These are phyloP conservation scores for Podospora pseudoanserina DNA, from an alignment of 495 filamentous ascomycete species.

Conservation along the genomic window DNA sequence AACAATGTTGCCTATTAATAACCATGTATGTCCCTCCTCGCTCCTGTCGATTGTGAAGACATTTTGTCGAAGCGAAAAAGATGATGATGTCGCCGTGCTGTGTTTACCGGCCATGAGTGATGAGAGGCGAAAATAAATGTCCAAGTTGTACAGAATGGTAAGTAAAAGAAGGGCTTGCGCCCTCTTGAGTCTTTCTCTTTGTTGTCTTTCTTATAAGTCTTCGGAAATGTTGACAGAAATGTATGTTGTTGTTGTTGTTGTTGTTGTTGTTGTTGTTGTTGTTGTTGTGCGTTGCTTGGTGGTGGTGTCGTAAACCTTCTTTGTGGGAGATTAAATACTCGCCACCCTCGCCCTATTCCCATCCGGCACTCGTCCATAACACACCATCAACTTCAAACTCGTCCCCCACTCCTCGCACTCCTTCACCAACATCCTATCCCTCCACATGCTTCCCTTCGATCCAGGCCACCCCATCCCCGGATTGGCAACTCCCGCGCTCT, in stretches of 20 bases:
- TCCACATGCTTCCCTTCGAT: conserved; percentile 69
- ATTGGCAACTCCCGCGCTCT: conserved; percentile 49
- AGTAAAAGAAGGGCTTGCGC: conserved; percentile 19
- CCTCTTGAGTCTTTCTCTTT: conserved; percentile 18
- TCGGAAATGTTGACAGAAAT: neutral
- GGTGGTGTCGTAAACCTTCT: neutral
- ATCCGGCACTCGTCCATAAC: conserved; percentile 64
- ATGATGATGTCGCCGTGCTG: conserved; percentile 1
- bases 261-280: neutral
- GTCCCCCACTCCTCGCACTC: conserved; percentile 86
- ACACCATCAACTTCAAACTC: conserved; percentile 85
- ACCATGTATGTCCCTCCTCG: neutral
- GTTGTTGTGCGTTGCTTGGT: neutral
- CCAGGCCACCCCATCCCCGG: conserved; percentile 46
- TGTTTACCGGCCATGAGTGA: conserved; percentile 3
- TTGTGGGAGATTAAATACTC: conserved; percentile 35
- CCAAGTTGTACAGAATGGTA: neutral
- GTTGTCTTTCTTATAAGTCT: neutral
- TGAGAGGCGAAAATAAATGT: neutral
- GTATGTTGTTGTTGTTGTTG: neutral
- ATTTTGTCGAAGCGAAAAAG: conserved; percentile 5
- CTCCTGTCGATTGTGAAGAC: conserved; percentile 3
- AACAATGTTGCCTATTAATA: conserved; percentile 5
- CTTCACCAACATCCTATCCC: conserved; percentile 65
- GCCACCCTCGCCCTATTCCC: conserved; percentile 36